Conservation (phyloP, 106 monocot species). For the Posidonia australis region DNA sequence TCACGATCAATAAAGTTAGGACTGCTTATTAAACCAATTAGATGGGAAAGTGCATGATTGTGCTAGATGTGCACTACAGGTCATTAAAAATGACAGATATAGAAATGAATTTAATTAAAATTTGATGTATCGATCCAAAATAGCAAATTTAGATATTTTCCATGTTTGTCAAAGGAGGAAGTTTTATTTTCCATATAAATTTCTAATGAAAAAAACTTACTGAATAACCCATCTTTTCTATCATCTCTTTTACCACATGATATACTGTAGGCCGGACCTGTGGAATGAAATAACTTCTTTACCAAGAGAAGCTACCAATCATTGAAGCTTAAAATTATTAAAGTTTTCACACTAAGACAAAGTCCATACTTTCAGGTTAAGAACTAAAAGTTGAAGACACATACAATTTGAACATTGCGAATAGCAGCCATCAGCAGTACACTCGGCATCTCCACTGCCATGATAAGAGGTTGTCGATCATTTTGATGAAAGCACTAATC, state of each 20-base stretch:
- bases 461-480: background rate
- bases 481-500: background rate
- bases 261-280: slow-evolving; percentile 86
- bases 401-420: slow-evolving; percentile 91
- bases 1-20: background rate
- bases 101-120: too few species aligned
- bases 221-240: slow-evolving; percentile 85
- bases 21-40: background rate
- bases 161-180: background rate
- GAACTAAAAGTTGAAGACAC: background rate
- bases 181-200: background rate
- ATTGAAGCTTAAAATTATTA: background rate
- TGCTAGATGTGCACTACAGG: too few species aligned
- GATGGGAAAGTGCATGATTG: too few species aligned
- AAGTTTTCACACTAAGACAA: background rate
- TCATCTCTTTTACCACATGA: slow-evolving; percentile 83
- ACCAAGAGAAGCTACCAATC: background rate
- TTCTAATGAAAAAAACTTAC: slow-evolving; percentile 23
- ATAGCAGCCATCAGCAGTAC: slow-evolving; percentile 94
- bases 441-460: slow-evolving; percentile 96
- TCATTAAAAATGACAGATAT: too few species aligned
- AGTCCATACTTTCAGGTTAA: background rate
- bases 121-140: too few species aligned
- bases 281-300: background rate
- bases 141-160: background rate